phyloP scores from a whole-genome alignment of 306 rosid species.

The Fagus sylvatica region DNA sequence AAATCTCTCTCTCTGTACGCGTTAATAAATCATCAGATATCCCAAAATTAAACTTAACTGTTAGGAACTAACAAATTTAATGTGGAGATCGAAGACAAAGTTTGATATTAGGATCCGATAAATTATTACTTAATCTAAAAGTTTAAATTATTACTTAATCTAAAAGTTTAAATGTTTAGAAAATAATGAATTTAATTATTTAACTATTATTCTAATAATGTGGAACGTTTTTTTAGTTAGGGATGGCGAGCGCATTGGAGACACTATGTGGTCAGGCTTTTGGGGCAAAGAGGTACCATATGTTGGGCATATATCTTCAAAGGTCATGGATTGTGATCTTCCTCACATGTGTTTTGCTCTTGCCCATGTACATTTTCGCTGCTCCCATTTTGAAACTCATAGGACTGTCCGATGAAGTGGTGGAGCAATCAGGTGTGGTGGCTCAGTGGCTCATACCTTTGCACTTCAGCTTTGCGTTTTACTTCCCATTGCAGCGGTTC shows the following conservation, averaged over 20 bases:
- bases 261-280: conserved; percentile 83
- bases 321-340: conserved; percentile 70
- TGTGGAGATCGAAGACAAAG: too few relatives aligned
- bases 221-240: conserved; percentile 34
- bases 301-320: conserved; percentile 71
- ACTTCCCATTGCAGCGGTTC: conserved; percentile 69
- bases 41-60: too few relatives aligned
- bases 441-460: conserved; percentile 71
- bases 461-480: conserved; percentile 80
- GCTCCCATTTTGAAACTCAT: conserved; percentile 50
- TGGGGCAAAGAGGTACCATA: conserved; percentile 56
- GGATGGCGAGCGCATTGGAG: conserved; percentile 87
- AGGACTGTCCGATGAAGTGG: conserved; percentile 64
- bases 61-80: too few relatives aligned
- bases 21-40: too few relatives aligned
- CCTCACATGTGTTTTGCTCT: conserved; percentile 43
- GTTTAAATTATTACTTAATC: neutral
- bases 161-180: too few relatives aligned
- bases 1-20: too few relatives aligned
- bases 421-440: conserved; percentile 52
- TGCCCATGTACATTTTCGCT: conserved; percentile 58
- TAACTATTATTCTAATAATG: neutral
- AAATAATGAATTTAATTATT: neutral
- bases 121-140: neutral
- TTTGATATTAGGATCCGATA: too few relatives aligned